Percentiles rank a stretch among this genome's conserved stretches.
Conservation (phyloP, 768 basidiomycete species). For the Lepiota brunneoincarnata region DNA sequence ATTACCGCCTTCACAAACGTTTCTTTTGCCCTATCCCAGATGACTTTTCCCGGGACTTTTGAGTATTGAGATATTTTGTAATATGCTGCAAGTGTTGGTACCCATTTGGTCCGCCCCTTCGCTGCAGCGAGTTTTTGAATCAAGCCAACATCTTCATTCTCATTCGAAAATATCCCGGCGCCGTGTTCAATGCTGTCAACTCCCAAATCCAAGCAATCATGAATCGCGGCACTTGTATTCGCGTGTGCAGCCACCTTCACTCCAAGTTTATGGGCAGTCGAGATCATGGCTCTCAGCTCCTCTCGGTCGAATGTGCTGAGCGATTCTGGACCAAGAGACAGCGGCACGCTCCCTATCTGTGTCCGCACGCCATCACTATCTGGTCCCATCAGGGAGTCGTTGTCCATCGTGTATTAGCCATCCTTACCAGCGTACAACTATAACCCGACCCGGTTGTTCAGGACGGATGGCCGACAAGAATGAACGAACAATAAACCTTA, state of each 20-base stretch:
- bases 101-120: conserved; percentile 40
- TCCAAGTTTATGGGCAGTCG: conserved; percentile 46
- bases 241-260: conserved; percentile 62
- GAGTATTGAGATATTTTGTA: conserved; percentile 27
- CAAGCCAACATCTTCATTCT: conserved; percentile 17
- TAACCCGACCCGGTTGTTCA: not conserved
- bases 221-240: conserved; percentile 27
- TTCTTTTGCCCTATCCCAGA: conserved; percentile 35
- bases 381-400: conserved; percentile 17
- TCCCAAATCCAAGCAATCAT: conserved; percentile 33
- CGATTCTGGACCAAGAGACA: conserved; percentile 28
- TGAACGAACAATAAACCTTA: conserved; percentile 18
- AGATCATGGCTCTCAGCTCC: conserved; percentile 49
- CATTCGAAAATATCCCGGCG: conserved; percentile 24
- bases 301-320: conserved; percentile 41
- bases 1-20: conserved; percentile 41
- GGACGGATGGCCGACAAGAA: conserved; percentile 8
- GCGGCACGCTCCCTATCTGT: conserved; percentile 39
- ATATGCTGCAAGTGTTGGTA: conserved; percentile 56
- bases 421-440: conserved; percentile 52
- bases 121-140: conserved; percentile 24
- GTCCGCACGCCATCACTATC: conserved; percentile 57
- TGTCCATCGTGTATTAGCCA: conserved; percentile 8
- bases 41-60: conserved; percentile 13
- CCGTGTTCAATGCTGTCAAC: conserved; percentile 64